Percentiles rank a stretch among this genome's conserved stretches.
These are phyloP conservation scores for Ophiocordyceps camponoti-rufipedis DNA, from an alignment of 2,329 filamentous ascomycete species.

Conservation along the genomic window DNA sequence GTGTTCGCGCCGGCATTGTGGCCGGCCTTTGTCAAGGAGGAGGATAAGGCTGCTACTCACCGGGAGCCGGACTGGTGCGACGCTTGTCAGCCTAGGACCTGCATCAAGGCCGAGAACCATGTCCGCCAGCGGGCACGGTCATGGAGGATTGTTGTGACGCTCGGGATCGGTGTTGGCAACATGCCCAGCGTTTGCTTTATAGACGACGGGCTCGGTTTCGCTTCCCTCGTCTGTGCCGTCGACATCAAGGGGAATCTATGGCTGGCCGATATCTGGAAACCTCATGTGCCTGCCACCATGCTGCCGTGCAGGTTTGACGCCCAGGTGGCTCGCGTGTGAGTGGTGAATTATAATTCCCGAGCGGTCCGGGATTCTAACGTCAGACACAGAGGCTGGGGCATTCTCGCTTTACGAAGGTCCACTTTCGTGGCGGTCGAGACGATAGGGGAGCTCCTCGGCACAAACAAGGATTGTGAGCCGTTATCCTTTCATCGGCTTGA, in stretches of 20 bases:
- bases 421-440: conserved; percentile 21
- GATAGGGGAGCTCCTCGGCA: conserved; percentile 16
- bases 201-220: conserved; percentile 25
- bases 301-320: conserved; percentile 7
- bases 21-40: not conserved
- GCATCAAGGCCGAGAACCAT: conserved; percentile 9
- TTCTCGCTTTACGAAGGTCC: conserved; percentile 24
- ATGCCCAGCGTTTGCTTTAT: conserved; percentile 35
- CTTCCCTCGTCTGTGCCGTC: conserved; percentile 29
- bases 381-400: conserved; percentile 25
- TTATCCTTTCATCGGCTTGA: too few relatives aligned
- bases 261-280: conserved; percentile 33
- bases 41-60: conserved; percentile 1
- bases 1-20: conserved; percentile 31
- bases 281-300: conserved; percentile 6
- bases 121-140: conserved; percentile 23
- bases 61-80: conserved; percentile 1
- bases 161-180: conserved; percentile 22
- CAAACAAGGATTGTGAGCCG: conserved; percentile 2
- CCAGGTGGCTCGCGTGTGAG: too few relatives aligned
- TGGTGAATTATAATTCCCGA: not conserved
- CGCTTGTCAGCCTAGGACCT: conserved; percentile 3
- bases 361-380: not conserved
- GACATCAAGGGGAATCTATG: conserved; percentile 31
- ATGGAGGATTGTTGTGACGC: conserved; percentile 30